Evolutionary conservation across 1,139 yeast species (phyloP), one percentile per base, ranked within the genome.

Genomic region (Blastobotrys proliferans): DNA sequence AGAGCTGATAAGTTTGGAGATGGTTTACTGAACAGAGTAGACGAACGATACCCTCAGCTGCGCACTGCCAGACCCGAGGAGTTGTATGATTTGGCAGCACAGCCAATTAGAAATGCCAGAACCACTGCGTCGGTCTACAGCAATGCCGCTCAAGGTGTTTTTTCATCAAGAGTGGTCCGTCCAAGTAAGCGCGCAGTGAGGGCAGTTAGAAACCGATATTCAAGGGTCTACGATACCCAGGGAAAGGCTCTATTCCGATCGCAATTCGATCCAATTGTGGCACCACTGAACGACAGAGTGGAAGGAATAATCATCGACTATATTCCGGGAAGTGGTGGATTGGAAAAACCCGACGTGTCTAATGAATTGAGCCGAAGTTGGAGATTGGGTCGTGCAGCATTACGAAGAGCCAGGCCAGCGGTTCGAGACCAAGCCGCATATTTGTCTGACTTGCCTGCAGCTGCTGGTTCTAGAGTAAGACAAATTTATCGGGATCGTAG

Each of bases 191-290:
- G 50, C 26, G 67, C 55, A 19, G 59, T 64, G 28, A 54, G 51
- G 40, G 50, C 55, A 27, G 68, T 63, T 20, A 53, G 58, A 48
- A 36, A 48, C 31, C 67, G 61, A 46, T 62, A 62, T 46, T 54
- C 55, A 35, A 51, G 60, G 35, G 58, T 65, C 25, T 74, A 74
- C 56, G 79, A 79, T 56, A 69, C 76, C 9, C 67, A 78, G 32
- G 86, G 85, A 14, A 78, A 77, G 54, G 82, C 83, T 30, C 60
- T 79, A 37, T 55, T 83, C 34, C 69, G 83, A 51, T 69, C 81
- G 16, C 73, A 76, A 34, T 61, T 79, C 24, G 90, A 84, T 56
- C 85, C 87, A 3, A 34, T 81, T 14, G 66, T 83, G 35, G 70
- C 66, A 36, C 88, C 90, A 16, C 42, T 80, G 32, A 85, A 84